phyloP scores from a whole-genome alignment of 208 protist genomes.

The Tritrichomonas foetus region DNA sequence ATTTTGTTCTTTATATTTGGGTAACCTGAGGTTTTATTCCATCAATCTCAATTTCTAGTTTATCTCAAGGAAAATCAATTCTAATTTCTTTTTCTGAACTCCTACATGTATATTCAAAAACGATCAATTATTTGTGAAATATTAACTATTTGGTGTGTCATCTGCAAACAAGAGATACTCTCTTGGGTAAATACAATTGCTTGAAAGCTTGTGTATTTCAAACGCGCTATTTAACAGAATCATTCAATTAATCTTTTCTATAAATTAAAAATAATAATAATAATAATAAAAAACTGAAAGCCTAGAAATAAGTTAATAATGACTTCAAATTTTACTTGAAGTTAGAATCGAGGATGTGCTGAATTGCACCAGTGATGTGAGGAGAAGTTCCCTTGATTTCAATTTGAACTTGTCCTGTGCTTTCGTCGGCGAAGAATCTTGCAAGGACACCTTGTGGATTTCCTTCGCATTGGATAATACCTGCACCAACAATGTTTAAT shows the following conservation, averaged over 20 bases:
- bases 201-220: not conserved
- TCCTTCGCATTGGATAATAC: not conserved
- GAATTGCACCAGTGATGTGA: not conserved
- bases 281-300: not conserved
- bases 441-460: not conserved
- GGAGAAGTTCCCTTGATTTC: conserved; percentile 19
- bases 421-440: not conserved
- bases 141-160: not conserved
- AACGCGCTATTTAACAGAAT: not conserved
- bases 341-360: not conserved
- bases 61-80: not conserved
- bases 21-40: not conserved
- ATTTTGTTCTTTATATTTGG: not conserved
- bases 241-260: not conserved
- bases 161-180: not conserved
- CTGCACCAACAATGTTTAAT: not conserved
- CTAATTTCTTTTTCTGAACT: not conserved
- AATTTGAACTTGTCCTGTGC: not conserved
- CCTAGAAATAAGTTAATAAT: too few relatives aligned
- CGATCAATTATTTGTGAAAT: not conserved
- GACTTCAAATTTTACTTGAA: conserved; percentile 25
- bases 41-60: not conserved
- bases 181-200: not conserved
- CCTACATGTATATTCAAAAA: not conserved
- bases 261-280: not conserved